Percentiles rank a stretch among this genome's conserved stretches.
Conservation (phyloP, 1,284 basidiomycete genomes). For the Melanopsichium pennsylvanicum region DNA sequence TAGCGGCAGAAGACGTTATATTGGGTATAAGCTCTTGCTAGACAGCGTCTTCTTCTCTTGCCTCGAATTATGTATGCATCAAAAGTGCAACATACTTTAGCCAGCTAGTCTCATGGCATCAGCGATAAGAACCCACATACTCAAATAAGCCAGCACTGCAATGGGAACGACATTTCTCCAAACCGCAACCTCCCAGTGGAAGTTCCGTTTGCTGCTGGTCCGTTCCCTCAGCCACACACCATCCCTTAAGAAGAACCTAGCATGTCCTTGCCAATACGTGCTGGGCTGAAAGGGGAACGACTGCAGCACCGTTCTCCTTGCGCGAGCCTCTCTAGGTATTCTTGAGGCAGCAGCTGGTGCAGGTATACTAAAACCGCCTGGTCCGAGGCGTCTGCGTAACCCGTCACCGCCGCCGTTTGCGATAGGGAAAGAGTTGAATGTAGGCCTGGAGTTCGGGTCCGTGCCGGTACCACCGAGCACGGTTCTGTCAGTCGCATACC, state of each 20-base stretch:
- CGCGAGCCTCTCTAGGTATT: too few relatives aligned
- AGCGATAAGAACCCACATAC: conserved; percentile 56
- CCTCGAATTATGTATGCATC: background rate
- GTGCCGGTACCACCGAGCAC: conserved; percentile 15
- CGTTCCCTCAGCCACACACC: conserved; percentile 22
- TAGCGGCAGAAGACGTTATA: too few relatives aligned
- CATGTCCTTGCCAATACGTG: conserved; percentile 13
- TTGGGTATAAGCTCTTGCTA: conserved; percentile 2
- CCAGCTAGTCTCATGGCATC: conserved; percentile 37
- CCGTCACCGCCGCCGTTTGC: too few relatives aligned
- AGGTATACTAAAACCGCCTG: too few relatives aligned
- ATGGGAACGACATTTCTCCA: conserved; percentile 62
- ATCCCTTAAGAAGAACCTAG: conserved; percentile 12
- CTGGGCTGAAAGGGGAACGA: conserved; percentile 13
- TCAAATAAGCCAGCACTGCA: conserved; percentile 54
- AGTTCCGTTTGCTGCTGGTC: conserved; percentile 50
- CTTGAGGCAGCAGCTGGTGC: too few relatives aligned
- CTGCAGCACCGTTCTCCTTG: conserved; percentile 13
- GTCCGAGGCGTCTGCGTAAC: too few relatives aligned
- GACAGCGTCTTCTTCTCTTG: background rate
- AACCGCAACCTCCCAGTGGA: conserved; percentile 65
- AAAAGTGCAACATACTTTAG: background rate
- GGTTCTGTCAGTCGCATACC: conserved; percentile 30
- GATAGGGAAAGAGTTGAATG: too few relatives aligned
- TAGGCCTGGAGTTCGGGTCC: too few relatives aligned